Conservation (phyloP, 805 yeast genomes). For the Lipomyces starkeyi region DNA sequence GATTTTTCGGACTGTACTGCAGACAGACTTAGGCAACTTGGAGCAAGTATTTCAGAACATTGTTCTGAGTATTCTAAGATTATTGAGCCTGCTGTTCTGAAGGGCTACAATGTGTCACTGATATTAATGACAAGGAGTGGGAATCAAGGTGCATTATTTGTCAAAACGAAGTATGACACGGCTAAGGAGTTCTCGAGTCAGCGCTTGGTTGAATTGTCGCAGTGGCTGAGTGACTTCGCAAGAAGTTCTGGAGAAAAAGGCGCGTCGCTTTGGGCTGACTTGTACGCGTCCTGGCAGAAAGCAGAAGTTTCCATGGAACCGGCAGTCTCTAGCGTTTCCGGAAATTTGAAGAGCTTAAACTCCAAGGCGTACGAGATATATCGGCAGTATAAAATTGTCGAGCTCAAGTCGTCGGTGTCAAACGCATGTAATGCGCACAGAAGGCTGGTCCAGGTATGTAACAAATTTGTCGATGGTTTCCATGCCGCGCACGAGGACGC, state of each 20-base stretch:
- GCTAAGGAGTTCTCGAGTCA: neutral
- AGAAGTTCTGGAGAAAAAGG: neutral
- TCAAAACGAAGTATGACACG: neutral
- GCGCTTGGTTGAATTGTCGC: neutral
- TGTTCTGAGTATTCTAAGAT: neutral
- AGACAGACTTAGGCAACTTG: neutral
- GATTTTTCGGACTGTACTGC: neutral
- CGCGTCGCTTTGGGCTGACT: neutral
- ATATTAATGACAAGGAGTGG: neutral
- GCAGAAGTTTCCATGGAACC: neutral
- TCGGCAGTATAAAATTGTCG: neutral
- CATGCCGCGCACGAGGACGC: neutral
- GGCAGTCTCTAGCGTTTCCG: neutral
- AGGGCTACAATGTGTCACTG: neutral
- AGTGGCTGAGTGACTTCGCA: neutral
- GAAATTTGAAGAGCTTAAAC: neutral
- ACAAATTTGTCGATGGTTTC: conserved; percentile 2
- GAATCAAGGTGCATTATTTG: conserved; percentile 1
- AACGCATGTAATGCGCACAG: neutral
- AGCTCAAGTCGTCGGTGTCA: neutral
- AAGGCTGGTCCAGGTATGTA: neutral
- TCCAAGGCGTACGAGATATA: neutral
- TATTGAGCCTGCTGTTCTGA: neutral
- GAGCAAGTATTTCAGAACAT: neutral
- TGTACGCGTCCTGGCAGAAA: neutral